Conservation (phyloP, 2,329 filamentous ascomycete genomes). For the Aspergillus amoenus region DNA sequence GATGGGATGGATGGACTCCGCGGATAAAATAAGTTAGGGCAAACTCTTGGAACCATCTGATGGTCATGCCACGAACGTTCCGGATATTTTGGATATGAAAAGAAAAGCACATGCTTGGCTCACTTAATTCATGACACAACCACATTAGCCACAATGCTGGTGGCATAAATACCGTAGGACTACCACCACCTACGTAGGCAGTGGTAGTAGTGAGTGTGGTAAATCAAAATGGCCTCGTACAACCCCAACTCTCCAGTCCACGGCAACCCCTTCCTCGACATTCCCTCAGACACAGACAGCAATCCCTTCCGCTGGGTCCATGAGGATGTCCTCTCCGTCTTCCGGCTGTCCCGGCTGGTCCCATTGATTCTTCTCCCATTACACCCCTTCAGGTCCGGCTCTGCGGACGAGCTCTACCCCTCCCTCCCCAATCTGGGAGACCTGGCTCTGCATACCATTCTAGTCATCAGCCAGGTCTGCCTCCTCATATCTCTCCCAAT, state of each 20-base stretch:
- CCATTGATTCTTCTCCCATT: not conserved
- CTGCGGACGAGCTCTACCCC: conserved; percentile 2
- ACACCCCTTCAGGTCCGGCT: not conserved
- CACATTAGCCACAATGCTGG: not conserved
- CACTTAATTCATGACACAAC: not conserved
- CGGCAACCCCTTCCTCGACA: conserved; percentile 5
- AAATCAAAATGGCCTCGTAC: conserved; percentile 2
- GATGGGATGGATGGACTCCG: not conserved
- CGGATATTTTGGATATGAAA: not conserved
- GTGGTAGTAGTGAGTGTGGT: not conserved
- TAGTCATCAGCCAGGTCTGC: not conserved
- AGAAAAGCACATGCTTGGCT: not conserved
- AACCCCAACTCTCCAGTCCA: not conserved
- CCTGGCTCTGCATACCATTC: not conserved
- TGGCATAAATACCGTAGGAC: not conserved
- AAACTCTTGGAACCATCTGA: not conserved
- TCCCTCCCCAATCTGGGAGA: not conserved
- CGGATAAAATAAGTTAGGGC: not conserved
- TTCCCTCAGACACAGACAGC: conserved; percentile 4
- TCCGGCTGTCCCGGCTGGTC: not conserved
- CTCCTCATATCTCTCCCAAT: not conserved
- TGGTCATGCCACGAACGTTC: not conserved
- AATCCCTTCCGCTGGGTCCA: not conserved
- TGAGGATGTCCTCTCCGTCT: conserved; percentile 1
- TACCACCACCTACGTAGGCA: not conserved